These are phyloP conservation scores for Coniella lustricola DNA, from an alignment of 2,329 filamentous ascomycete genomes.

Conservation along the genomic window DNA sequence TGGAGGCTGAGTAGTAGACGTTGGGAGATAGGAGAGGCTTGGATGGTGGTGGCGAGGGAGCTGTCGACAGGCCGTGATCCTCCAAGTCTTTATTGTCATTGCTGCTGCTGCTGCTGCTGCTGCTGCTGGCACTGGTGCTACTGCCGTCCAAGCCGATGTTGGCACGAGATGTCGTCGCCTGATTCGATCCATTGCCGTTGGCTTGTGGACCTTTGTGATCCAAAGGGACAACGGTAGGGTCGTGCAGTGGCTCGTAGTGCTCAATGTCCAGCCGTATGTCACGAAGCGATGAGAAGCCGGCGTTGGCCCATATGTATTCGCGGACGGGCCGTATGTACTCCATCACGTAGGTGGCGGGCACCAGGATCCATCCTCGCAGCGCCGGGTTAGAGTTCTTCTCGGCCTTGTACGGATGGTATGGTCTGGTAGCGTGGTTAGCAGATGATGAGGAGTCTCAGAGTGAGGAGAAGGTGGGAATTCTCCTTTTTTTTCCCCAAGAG, in stretches of 20 bases:
- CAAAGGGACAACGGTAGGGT: constrained; percentile 38
- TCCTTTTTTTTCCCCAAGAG: too few relatives aligned
- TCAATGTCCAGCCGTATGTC: constrained; percentile 45
- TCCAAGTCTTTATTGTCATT: constrained; percentile 4
- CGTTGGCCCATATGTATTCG: constrained; percentile 53
- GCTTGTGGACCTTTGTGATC: constrained; percentile 35
- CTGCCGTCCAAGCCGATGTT: too few relatives aligned
- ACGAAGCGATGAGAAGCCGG: constrained; percentile 54
- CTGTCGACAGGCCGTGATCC: neutral
- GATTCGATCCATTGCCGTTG: constrained; percentile 35
- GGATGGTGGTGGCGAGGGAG: constrained; percentile 16
- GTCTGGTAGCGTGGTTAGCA: constrained; percentile 22
- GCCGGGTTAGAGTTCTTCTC: constrained; percentile 48
- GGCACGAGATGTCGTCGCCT: too few relatives aligned
- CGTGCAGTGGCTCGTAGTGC: constrained; percentile 40
- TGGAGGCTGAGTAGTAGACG: constrained; percentile 38
- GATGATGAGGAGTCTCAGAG: neutral
- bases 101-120: neutral
- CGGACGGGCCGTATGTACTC: constrained; percentile 48
- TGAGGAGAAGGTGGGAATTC: neutral
- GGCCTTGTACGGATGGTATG: constrained; percentile 36
- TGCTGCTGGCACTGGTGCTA: constrained; percentile 40
- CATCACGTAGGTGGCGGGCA: constrained; percentile 49
- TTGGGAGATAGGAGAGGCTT: constrained; percentile 25
- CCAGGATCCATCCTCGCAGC: constrained; percentile 47